phyloP scores from a whole-genome alignment of 2,329 filamentous ascomycete genomes.

The Helminthosporium solani region DNA sequence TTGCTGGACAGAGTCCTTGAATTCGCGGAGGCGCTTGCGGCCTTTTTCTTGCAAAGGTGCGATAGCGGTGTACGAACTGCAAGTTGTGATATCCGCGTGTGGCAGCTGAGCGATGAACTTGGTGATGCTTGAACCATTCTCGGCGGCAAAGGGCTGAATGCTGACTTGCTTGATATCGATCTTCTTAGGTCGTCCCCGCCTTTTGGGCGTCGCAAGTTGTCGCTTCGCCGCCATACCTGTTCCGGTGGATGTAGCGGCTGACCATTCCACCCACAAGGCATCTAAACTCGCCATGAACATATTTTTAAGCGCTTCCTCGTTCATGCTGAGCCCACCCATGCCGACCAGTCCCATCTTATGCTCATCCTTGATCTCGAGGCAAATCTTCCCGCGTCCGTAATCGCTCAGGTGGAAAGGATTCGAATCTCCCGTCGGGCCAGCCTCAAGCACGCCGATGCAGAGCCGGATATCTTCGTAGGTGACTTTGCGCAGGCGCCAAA shows the following conservation, averaged over 20 bases:
- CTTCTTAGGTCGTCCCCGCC: conserved; percentile 37
- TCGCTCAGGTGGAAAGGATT: conserved; percentile 45
- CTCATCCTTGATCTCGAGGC: conserved; percentile 42
- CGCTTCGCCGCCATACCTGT: conserved; percentile 19
- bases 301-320: conserved; percentile 52
- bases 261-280: conserved; percentile 48
- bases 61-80: conserved; percentile 54
- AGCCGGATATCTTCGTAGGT: conserved; percentile 49
- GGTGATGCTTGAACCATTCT: conserved; percentile 27
- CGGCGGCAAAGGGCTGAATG: conserved; percentile 49
- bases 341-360: conserved; percentile 25
- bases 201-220: conserved; percentile 37
- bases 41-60: conserved; percentile 64
- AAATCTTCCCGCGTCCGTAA: conserved; percentile 47
- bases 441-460: conserved; percentile 45
- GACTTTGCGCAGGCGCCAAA: conserved; percentile 50
- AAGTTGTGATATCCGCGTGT: conserved; percentile 54
- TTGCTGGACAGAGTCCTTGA: conserved; percentile 61
- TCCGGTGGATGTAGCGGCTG: conserved; percentile 16
- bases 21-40: conserved; percentile 66
- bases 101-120: conserved; percentile 60
- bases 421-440: conserved; percentile 27
- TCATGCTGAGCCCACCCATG: conserved; percentile 34
- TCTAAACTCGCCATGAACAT: conserved; percentile 53
- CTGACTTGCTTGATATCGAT: conserved; percentile 42